Conservation (phyloP, 2,329 filamentous ascomycete genomes). For the Pseudocercospora fijiensis region DNA sequence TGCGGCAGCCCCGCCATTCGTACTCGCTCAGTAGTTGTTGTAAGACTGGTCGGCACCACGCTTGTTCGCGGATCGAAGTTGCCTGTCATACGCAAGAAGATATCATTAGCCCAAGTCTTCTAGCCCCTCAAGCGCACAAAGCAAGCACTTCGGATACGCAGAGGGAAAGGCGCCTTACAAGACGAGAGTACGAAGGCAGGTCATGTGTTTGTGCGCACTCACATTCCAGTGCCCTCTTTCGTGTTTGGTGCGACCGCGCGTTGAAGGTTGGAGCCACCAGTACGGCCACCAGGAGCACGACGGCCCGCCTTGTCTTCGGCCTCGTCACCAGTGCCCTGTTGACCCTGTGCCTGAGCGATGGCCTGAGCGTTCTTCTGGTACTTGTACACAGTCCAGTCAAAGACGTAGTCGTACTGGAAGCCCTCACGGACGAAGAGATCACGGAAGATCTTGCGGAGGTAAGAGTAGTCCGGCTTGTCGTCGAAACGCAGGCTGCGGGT, state of each 20-base stretch:
- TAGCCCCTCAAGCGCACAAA: constrained; percentile 65
- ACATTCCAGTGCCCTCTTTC: constrained; percentile 92
- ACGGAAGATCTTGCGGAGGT: constrained; percentile 99
- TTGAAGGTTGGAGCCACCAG: constrained; percentile 57
- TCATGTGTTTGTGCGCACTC: constrained; percentile 67
- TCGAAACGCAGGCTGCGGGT: constrained; percentile 97
- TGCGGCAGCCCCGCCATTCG: constrained; percentile 41
- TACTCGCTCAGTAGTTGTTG: constrained; percentile 50
- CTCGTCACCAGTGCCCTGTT: constrained; percentile 56
- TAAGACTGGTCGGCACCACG: constrained; percentile 51
- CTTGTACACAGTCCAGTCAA: constrained; percentile 99
- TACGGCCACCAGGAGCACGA: constrained; percentile 59
- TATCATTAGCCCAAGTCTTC: constrained; percentile 48
- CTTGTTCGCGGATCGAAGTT: constrained; percentile 52
- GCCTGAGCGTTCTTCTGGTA: constrained; percentile 99
- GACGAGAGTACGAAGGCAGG: constrained; percentile 37
- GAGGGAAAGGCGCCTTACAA: constrained; percentile 88
- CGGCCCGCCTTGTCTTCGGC: constrained; percentile 76
- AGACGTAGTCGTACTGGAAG: constrained; percentile 99
- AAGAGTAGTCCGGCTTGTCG: constrained; percentile 99
- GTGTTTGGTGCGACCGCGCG: constrained; percentile 68
- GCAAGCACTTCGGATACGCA: constrained; percentile 67
- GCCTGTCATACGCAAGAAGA: constrained; percentile 44
- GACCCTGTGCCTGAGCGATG: constrained; percentile 73
- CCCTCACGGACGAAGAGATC: constrained; percentile 98